Evolutionary conservation across 1,139 yeast species (phyloP).

Genomic region (Maudiozyma humilis): DNA sequence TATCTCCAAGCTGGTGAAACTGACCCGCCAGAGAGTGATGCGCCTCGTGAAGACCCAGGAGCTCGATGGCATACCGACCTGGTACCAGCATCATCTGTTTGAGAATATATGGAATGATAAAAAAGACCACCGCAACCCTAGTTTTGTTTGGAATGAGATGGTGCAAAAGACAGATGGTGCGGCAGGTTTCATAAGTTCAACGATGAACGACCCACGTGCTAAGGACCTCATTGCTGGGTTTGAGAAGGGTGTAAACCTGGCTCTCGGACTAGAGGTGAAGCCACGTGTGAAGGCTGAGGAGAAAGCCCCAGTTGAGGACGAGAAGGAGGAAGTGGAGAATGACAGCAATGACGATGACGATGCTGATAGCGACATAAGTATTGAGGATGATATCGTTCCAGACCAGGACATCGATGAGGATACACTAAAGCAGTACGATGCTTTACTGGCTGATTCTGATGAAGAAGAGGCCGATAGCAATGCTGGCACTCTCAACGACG

Average conservation of each 20-base stretch:
- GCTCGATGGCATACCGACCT: conserved; percentile 21
- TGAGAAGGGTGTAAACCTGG: conserved; percentile 51
- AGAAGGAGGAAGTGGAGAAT: conserved; percentile 3
- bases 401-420: conserved; percentile 31
- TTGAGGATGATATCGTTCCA: conserved; percentile 10
- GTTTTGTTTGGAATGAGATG: conserved; percentile 43
- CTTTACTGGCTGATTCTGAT: conserved; percentile 48
- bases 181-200: conserved; percentile 30
- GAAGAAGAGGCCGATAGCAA: conserved; percentile 38
- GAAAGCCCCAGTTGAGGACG: conserved; percentile 17
- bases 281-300: conserved; percentile 29
- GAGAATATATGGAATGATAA: conserved; percentile 24
- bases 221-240: conserved; percentile 42
- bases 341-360: conserved; percentile 23
- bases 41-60: conserved; percentile 17
- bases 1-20: conserved; percentile 31
- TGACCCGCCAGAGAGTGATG: conserved; percentile 16
- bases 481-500: conserved; percentile 31
- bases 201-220: conserved; percentile 51
- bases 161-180: conserved; percentile 37
- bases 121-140: conserved; percentile 36
- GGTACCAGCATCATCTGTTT: conserved; percentile 26
- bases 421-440: conserved; percentile 38
- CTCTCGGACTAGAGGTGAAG: conserved; percentile 43
- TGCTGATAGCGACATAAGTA: conserved; percentile 17